Conservation (phyloP, 331 rosid species). For the Acacia pycnantha region DNA sequence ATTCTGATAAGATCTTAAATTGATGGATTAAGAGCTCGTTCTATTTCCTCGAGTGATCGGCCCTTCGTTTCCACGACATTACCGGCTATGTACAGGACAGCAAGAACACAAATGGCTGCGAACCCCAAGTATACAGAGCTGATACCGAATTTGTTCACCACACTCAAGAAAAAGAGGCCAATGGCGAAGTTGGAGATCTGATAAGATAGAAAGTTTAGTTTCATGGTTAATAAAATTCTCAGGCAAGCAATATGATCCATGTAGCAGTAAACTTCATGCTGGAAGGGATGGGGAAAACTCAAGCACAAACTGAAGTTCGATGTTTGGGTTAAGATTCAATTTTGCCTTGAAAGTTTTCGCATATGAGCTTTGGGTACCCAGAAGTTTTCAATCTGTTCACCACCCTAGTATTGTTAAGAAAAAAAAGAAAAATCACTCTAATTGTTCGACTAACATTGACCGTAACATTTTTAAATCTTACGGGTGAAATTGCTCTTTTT, state of each 20-base stretch:
- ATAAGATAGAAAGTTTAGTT: slow-evolving; percentile 9
- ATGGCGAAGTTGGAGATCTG: slow-evolving; percentile 90
- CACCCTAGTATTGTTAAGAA: no score
- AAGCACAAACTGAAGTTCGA: neutral
- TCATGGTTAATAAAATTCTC: neutral
- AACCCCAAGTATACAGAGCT: slow-evolving; percentile 88
- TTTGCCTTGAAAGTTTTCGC: no score
- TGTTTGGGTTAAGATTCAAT: neutral
- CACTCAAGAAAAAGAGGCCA: slow-evolving; percentile 93
- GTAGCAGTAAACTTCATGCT: neutral
- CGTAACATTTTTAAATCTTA: no score
- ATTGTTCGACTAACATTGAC: no score
- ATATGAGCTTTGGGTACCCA: no score
- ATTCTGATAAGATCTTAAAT: slow-evolving; percentile 36
- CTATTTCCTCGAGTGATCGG: slow-evolving; percentile 91
- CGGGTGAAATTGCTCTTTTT: no score
- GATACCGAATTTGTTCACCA: slow-evolving; percentile 88
- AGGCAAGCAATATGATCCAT: neutral
- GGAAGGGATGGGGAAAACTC: neutral
- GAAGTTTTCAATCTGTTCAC: no score
- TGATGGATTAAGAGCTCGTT: slow-evolving; percentile 67
- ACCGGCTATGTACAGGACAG: slow-evolving; percentile 78
- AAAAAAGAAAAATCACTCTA: no score
- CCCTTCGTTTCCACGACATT: slow-evolving; percentile 97
- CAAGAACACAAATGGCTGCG: slow-evolving; percentile 71